Conservation (phyloP, 2,329 filamentous ascomycete genomes). For the Pseudogymnoascus sp. region DNA sequence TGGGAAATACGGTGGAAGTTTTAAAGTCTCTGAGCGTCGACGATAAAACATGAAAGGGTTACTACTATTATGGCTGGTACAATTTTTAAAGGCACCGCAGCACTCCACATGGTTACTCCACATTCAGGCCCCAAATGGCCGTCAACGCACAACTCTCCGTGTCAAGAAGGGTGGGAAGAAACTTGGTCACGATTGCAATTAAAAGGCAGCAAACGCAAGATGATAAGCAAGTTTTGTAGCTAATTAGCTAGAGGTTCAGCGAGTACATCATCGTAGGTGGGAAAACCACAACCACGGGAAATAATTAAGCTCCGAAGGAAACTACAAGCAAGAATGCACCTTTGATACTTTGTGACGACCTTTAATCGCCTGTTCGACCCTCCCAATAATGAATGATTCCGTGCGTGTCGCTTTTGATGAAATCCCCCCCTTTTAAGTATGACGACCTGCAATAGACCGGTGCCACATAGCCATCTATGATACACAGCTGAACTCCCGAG, state of each 20-base stretch:
- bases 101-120: conserved; percentile 2
- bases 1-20: conserved; percentile 20
- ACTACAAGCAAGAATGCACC: conserved; percentile 4
- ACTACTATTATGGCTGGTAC: not conserved
- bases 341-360: not conserved
- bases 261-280: conserved; percentile 1
- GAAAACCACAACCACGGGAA: conserved; percentile 1
- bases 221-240: conserved; percentile 1
- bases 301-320: conserved; percentile 3
- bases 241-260: conserved; percentile 7
- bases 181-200: not conserved
- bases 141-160: not conserved
- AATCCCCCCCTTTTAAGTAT: not conserved
- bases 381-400: not conserved
- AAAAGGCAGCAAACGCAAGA: not conserved
- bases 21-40: conserved; percentile 16
- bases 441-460: not conserved
- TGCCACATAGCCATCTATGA: conserved; percentile 1
- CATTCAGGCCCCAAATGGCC: not conserved
- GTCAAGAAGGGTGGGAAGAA: not conserved
- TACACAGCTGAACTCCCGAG: conserved; percentile 7
- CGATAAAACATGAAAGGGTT: conserved; percentile 24
- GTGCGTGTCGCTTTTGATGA: not conserved
- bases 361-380: not conserved
- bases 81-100: not conserved